Conservation (phyloP, 176 grass and related monocot genomes). For the Pontederia paniculata region DNA sequence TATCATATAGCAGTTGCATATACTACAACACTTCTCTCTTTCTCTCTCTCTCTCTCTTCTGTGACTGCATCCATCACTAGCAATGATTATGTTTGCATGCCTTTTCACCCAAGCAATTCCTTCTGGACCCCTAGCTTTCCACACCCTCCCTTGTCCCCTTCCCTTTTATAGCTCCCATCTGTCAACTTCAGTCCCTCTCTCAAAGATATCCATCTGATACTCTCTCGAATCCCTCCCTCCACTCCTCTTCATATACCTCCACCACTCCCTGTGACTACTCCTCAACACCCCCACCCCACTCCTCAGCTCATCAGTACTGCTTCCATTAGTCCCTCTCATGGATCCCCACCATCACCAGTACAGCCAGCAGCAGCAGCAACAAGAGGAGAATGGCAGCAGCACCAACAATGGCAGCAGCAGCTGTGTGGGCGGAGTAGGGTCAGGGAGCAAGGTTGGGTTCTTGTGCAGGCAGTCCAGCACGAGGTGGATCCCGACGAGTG, state of each 20-base stretch:
- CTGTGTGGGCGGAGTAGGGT: not conserved
- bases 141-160: slow-evolving; percentile 9
- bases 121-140: slow-evolving; percentile 15
- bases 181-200: slow-evolving; percentile 94
- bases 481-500: slow-evolving; percentile 81
- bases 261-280: not conserved
- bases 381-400: not conserved
- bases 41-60: not conserved
- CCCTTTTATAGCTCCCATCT: slow-evolving; percentile 35
- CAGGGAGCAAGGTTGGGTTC: slow-evolving; percentile 12
- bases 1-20: too few species aligned
- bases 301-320: not conserved
- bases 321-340: slow-evolving; percentile 5
- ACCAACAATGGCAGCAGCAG: not conserved
- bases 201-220: slow-evolving; percentile 91
- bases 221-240: slow-evolving; percentile 23
- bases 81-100: slow-evolving; percentile 15
- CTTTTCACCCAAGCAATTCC: slow-evolving; percentile 5
- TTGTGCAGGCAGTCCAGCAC: slow-evolving; percentile 46
- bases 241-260: slow-evolving; percentile 2
- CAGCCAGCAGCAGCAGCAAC: not conserved
- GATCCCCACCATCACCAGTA: slow-evolving; percentile 26
- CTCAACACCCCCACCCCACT: not conserved
- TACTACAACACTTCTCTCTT: not conserved
- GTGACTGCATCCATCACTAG: slow-evolving; percentile 10